These are phyloP conservation scores for Talaromyces rugulosus DNA, from an alignment of 2,329 filamentous ascomycete genomes.

Conservation along the genomic window DNA sequence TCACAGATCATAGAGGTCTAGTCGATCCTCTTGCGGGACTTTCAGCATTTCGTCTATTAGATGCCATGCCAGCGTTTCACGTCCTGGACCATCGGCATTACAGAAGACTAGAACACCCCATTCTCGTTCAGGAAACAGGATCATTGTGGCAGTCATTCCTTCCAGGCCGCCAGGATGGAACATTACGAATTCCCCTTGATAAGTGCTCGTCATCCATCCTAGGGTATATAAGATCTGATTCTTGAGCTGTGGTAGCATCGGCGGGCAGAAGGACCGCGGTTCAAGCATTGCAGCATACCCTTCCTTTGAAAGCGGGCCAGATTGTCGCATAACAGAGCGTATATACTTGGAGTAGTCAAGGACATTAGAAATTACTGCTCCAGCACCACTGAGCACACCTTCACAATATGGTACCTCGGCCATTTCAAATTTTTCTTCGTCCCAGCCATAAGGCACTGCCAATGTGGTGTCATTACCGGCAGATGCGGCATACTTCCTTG, in stretches of 20 bases:
- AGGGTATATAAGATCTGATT: constrained; percentile 5
- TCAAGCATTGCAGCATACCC: constrained; percentile 5
- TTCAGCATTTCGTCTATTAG: constrained; percentile 12
- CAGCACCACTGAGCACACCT: constrained; percentile 4
- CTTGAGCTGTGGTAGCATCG: constrained; percentile 7
- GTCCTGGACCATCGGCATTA: constrained; percentile 9
- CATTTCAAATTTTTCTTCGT: constrained; percentile 15
- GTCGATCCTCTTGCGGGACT: constrained; percentile 6
- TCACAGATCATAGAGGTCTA: constrained; percentile 7
- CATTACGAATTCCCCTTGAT: constrained; percentile 11
- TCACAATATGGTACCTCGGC: constrained; percentile 6
- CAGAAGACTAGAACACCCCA: constrained; percentile 12
- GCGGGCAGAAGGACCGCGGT: constrained; percentile 6
- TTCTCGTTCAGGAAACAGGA: constrained; percentile 9
- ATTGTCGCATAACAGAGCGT: constrained; percentile 6
- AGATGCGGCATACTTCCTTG: constrained; percentile 14
- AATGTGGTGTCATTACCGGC: constrained; percentile 16
- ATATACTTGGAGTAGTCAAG: constrained; percentile 6
- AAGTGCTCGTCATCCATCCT: constrained; percentile 14
- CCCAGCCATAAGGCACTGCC: constrained; percentile 21
- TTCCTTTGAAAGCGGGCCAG: constrained; percentile 3
- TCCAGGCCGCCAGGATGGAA: constrained; percentile 13
- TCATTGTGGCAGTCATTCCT: constrained; percentile 14
- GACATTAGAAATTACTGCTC: constrained; percentile 8
- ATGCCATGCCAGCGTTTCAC: constrained; percentile 11